Evolutionary conservation across 495 filamentous ascomycete species (phyloP), one percentile per base, ranked within the genome.

Genomic region (Paragyromitra xinjiangensis): DNA sequence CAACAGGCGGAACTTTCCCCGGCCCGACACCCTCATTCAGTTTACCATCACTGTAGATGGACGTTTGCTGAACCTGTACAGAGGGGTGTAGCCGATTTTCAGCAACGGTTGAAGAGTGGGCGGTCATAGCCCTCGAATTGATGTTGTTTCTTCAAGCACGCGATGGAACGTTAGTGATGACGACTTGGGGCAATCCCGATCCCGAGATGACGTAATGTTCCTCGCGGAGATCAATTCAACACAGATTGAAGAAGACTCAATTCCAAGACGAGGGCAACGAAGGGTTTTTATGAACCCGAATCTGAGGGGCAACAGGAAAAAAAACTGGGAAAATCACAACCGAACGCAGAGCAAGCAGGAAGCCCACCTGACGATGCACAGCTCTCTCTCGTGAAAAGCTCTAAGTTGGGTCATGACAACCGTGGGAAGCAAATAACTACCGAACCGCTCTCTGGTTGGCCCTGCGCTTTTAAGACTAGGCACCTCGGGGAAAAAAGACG

Each of bases 1-100:
- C 88, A 16, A 89, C 87, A 5, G 91, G 87, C 68, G 88, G 84
- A 37, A 83, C 64, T 22, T 70, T 53, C 37, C 75, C 80, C 0
- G 75, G 79, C 24, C 71, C 79, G 14, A 69, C 62, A 1, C 80
- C 75, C 50, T 68, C 71, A n/a, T 42, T 19, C 5, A 64, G 39
- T 50, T 79, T 73, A 7, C 75, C 16, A 24, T 61, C 62, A 37
- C 48, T 45, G 3, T 51, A 22, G 7, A 69, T n/a, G 0, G 75
- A 67, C 22, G 75, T 71, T 70, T 81, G 77, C 45, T 82, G 80
- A 14, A 22, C 55, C 70, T 82, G 66, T 1, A 63, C 68, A 12
- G 80, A 82, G 42, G 80, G 80, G 56, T 82, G 68, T 34, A 82
- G 64, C 45, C 80, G 79, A 19, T 81, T 81, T 62, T 82, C 80